phyloP scores from a whole-genome alignment of 768 basidiomycete genomes.

The Lyophyllum shimeji region DNA sequence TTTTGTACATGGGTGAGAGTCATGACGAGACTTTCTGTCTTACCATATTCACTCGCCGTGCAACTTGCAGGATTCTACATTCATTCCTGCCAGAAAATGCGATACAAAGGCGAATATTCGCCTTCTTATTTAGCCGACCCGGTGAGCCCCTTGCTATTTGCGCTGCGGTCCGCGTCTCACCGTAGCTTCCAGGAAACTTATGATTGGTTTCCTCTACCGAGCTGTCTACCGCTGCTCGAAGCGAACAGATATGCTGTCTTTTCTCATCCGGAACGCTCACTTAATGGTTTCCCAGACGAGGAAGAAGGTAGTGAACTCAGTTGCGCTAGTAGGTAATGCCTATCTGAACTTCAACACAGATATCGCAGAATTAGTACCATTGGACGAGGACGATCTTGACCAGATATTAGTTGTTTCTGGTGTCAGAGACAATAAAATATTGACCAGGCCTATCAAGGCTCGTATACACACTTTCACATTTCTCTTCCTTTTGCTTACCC shows the following conservation, averaged over 20 bases:
- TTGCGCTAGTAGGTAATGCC: neutral
- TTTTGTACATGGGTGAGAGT: conserved; percentile 82
- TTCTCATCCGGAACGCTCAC: conserved; percentile 59
- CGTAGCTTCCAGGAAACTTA: conserved; percentile 63
- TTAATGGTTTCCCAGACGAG: conserved; percentile 28
- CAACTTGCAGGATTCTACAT: conserved; percentile 81
- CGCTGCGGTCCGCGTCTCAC: neutral
- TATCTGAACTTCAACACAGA: neutral
- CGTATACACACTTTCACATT: neutral
- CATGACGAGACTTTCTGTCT: neutral
- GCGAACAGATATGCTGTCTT: conserved; percentile 69
- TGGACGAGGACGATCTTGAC: conserved; percentile 11
- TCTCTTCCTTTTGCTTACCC: conserved; percentile 10
- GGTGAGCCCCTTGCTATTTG: conserved; percentile 37
- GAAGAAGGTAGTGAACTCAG: conserved; percentile 12
- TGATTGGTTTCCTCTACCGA: conserved; percentile 68
- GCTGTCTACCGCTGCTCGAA: conserved; percentile 62
- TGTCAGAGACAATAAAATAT: conserved; percentile 16
- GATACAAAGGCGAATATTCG: conserved; percentile 90
- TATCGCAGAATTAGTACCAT: conserved; percentile 4
- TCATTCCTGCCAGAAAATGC: conserved; percentile 91
- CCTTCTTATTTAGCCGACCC: conserved; percentile 91
- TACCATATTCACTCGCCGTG: neutral
- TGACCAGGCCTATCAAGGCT: conserved; percentile 26
- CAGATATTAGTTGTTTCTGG: conserved; percentile 16